Evolutionary conservation across 129 eudicot species (phyloP).

Genomic region (Saussurea involucrata): DNA sequence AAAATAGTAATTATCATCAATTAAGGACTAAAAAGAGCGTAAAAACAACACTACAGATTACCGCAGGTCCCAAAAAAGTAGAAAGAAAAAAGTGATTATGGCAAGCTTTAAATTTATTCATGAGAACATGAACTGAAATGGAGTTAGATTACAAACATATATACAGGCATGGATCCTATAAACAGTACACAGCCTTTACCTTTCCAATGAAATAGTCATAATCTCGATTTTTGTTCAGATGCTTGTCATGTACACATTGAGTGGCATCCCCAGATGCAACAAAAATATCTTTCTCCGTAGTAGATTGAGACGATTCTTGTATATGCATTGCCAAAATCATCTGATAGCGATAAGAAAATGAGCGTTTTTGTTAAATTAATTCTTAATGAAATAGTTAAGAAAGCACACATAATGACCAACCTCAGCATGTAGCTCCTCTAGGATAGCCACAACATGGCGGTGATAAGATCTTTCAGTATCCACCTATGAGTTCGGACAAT

Average conservation of each 20-base stretch:
- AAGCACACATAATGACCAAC: constrained; percentile 32
- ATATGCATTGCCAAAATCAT: constrained; percentile 62
- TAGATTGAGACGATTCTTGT: constrained; percentile 35
- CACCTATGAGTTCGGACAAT: constrained; percentile 45
- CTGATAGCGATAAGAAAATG: constrained; percentile 27
- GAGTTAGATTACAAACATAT: background rate
- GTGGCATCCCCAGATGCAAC: constrained; percentile 33
- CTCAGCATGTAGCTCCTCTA: constrained; percentile 77
- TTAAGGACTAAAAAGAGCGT: background rate
- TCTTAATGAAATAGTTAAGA: background rate
- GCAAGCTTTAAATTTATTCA: background rate
- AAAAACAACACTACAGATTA: background rate
- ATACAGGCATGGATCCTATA: constrained; percentile 8
- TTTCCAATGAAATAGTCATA: constrained; percentile 56
- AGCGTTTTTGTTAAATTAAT: background rate
- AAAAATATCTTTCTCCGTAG: constrained; percentile 15
- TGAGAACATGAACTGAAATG: background rate
- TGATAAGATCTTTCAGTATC: constrained; percentile 90
- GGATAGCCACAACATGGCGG: constrained; percentile 46
- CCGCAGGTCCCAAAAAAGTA: background rate
- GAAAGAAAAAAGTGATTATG: background rate
- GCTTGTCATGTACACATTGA: constrained; percentile 29
- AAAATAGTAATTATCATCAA: background rate
- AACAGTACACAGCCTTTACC: constrained; percentile 37
- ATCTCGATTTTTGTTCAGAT: constrained; percentile 25